These are phyloP conservation scores for Amborella trichopoda DNA, from an alignment of 164 flowering plant genomes.

Conservation along the genomic window DNA sequence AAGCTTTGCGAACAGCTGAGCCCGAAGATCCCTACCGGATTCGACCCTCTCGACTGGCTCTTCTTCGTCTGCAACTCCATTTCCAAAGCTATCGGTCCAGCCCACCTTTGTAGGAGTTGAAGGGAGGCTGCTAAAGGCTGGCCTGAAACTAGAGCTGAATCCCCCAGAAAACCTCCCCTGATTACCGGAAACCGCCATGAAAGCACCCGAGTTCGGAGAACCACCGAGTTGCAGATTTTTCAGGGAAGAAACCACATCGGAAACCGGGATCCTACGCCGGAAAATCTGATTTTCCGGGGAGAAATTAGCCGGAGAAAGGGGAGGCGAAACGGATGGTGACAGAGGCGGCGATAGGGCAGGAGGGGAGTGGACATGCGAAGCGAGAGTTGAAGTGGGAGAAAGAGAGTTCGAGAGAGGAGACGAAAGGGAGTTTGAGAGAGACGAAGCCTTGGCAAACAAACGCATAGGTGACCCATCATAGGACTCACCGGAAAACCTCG, in stretches of 20 bases:
- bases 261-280: conserved; percentile 24
- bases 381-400: conserved; percentile 22
- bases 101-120: conserved; percentile 43
- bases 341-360: conserved; percentile 24
- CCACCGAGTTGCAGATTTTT: conserved; percentile 48
- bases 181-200: conserved; percentile 5
- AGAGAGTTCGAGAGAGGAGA: conserved; percentile 6
- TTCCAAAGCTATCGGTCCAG: conserved; percentile 16
- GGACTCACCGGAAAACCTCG: conserved; percentile 9
- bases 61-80: conserved; percentile 15
- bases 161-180: conserved; percentile 27
- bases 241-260: conserved; percentile 38
- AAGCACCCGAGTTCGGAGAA: conserved; percentile 29
- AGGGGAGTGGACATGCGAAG: neutral
- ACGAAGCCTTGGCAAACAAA: conserved; percentile 18
- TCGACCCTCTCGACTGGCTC: conserved; percentile 69
- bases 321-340: conserved; percentile 39
- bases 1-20: conserved; percentile 45
- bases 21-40: conserved; percentile 59
- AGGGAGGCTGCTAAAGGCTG: conserved; percentile 49
- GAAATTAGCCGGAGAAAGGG: conserved; percentile 18
- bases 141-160: conserved; percentile 20
- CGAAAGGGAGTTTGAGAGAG: conserved; percentile 6
- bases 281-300: conserved; percentile 13
- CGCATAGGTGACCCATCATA: conserved; percentile 49